A percentile compares a stretch with the other conserved stretches of the same genome.
Evolutionary conservation across 768 basidiomycete genomes (phyloP).

Genomic region (Kwoniella heveanensis): DNA sequence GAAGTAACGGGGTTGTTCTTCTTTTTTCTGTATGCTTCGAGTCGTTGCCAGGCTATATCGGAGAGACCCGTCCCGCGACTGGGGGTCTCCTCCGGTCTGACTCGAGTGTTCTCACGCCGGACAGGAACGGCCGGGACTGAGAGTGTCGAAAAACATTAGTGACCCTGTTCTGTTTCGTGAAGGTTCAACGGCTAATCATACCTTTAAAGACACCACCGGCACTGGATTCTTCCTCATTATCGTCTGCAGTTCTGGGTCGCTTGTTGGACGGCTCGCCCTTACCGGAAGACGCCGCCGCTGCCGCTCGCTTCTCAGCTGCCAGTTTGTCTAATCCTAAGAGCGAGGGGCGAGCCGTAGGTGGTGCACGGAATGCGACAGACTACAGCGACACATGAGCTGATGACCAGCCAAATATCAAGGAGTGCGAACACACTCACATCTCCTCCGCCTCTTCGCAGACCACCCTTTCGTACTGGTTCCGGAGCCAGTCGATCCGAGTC

Average conservation of each 20-base stretch:
- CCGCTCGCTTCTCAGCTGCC: slow-evolving; percentile 77
- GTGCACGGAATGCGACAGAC: slow-evolving; percentile 80
- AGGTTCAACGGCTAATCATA: slow-evolving; percentile 56
- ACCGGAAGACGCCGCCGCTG: slow-evolving; percentile 61
- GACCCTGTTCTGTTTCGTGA: too few relatives aligned
- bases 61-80: slow-evolving; percentile 90
- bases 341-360: slow-evolving; percentile 72
- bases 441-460: slow-evolving; percentile 68
- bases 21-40: slow-evolving; percentile 76
- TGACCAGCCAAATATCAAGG: too few relatives aligned
- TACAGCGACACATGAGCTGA: slow-evolving; percentile 49
- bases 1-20: slow-evolving; percentile 64
- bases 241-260: slow-evolving; percentile 65
- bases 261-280: slow-evolving; percentile 58
- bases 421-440: slow-evolving; percentile 23
- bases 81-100: slow-evolving; percentile 85
- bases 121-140: slow-evolving; percentile 77
- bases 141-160: background rate
- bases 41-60: slow-evolving; percentile 66
- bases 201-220: slow-evolving; percentile 82
- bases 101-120: slow-evolving; percentile 65
- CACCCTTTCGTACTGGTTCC: slow-evolving; percentile 74
- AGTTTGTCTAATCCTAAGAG: slow-evolving; percentile 83
- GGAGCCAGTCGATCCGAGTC: slow-evolving; percentile 82
- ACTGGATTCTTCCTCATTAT: slow-evolving; percentile 49